Base-by-base conservation (phyloP, 2,329 filamentous ascomycete species). In the Phoma sp. region DNA sequence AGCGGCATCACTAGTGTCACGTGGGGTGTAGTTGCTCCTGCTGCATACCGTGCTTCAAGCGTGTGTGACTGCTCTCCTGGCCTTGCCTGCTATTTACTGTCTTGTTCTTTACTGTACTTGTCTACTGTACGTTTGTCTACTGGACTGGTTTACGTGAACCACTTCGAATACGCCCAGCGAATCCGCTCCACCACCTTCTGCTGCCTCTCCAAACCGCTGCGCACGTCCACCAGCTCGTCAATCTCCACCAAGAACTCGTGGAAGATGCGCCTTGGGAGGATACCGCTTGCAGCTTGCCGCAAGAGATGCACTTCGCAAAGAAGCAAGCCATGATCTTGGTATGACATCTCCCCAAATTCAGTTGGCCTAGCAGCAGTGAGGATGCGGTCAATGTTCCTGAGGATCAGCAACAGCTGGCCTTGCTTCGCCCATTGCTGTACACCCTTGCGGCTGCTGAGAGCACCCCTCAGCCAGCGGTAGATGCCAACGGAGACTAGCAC, bases 301-400 rank as follows among this genome's bases (percentile, higher is more conserved):
- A 99, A 80, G 25, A 92, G 83, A 65, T 98, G 92, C 4, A 93
- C 88, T 73, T 99, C 93, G 72, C 92, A 96, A 4, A 99, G 81
- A 34, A 99, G 78, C 54, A 97, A 79, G 1, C 95, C 95, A 65
- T 96, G 92, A 65, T 98, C 92, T 75, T 93, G 96, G 80, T 96
- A 97, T 1, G 89, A 88, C 42, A 98, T 81, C 57, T 93, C 84
- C 7, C 84, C 91, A 68, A 88, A 89, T 55, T 90, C 83, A 9
- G 86, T 87, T 0, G 88, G 85, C n/a, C 65, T 71, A 14, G 77
- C 76, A 25, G 75, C 71, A 12, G 74, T 76, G 46, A 83, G 67
- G 38, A 83, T 80, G 52, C 93, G 89, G 74, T 96, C 91, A 61
- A 96, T 91, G 72, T 95, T 96, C 80, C 93, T 87, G 59, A 98